phyloP scores from a whole-genome alignment of 164 flowering plant genomes.

The Tetrastigma voinierianum region DNA sequence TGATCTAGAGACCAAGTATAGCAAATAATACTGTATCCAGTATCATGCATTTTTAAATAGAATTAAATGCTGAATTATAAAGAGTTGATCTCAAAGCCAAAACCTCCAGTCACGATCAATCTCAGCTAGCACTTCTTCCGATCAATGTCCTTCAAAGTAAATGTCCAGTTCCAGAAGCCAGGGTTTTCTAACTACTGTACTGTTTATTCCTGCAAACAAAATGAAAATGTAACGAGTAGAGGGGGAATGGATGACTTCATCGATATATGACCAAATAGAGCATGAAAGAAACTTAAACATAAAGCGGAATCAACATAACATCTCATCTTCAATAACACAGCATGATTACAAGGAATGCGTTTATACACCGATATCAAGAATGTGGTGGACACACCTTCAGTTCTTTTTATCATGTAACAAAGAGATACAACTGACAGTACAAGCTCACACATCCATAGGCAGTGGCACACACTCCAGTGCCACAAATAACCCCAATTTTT shows the following conservation, averaged over 20 bases:
- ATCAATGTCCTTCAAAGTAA: constrained; percentile 82
- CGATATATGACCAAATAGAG: neutral
- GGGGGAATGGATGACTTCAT: neutral
- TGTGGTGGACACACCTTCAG: neutral
- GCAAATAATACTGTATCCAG: neutral
- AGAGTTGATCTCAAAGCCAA: constrained; percentile 84
- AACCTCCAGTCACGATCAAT: constrained; percentile 93
- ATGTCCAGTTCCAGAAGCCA: constrained; percentile 97
- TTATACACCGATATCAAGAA: neutral
- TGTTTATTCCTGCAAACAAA: constrained; percentile 60
- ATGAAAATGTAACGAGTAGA: neutral
- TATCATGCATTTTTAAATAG: neutral
- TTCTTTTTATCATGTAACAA: neutral
- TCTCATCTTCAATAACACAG: neutral
- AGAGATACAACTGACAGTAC: no score
- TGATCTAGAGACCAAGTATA: neutral
- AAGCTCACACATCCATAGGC: no score
- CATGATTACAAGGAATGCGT: neutral
- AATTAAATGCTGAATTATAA: constrained; percentile 1
- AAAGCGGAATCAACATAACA: neutral
- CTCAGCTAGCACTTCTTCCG: constrained; percentile 83
- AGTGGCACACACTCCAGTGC: no score
- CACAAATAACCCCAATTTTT: no score
- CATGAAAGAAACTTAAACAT: neutral
- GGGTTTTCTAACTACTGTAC: constrained; percentile 96